Conservation (phyloP, 495 filamentous ascomycete species). For the Cryomyces minteri region DNA sequence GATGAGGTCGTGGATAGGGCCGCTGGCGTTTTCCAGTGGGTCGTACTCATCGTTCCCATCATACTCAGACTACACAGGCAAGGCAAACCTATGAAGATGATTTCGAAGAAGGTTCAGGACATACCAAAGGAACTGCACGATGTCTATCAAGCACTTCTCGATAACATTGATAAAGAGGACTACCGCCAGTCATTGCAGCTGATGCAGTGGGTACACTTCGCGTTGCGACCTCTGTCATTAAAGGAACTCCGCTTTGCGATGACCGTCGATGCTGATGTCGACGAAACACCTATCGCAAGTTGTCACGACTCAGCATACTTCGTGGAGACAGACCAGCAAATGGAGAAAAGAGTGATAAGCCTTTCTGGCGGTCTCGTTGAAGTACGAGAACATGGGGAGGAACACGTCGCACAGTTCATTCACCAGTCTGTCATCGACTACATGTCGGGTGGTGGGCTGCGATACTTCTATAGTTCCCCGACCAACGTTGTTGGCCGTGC, state of each 20-base stretch:
- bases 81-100: constrained; percentile 1
- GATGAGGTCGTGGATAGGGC: constrained; percentile 12
- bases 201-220: constrained; percentile 20
- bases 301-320: not conserved
- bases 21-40: constrained; percentile 20
- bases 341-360: constrained; percentile 14
- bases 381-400: constrained; percentile 1
- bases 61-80: constrained; percentile 7
- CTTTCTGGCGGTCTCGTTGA: constrained; percentile 21
- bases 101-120: constrained; percentile 5
- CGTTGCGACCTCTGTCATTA: constrained; percentile 10
- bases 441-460: constrained; percentile 13
- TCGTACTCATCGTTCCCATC: constrained; percentile 14
- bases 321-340: constrained; percentile 3
- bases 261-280: constrained; percentile 9
- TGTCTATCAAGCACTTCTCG: constrained; percentile 16
- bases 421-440: constrained; percentile 26
- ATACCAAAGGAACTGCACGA: constrained; percentile 11
- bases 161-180: constrained; percentile 4
- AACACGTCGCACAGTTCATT: constrained; percentile 20
- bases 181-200: constrained; percentile 7
- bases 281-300: constrained; percentile 7
- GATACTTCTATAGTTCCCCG: not conserved
- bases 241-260: constrained; percentile 19
- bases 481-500: too few species aligned